Evolutionary conservation across 768 basidiomycete genomes (phyloP), one percentile per base, ranked within the genome.

Genomic region (Naganishia randhawae): DNA sequence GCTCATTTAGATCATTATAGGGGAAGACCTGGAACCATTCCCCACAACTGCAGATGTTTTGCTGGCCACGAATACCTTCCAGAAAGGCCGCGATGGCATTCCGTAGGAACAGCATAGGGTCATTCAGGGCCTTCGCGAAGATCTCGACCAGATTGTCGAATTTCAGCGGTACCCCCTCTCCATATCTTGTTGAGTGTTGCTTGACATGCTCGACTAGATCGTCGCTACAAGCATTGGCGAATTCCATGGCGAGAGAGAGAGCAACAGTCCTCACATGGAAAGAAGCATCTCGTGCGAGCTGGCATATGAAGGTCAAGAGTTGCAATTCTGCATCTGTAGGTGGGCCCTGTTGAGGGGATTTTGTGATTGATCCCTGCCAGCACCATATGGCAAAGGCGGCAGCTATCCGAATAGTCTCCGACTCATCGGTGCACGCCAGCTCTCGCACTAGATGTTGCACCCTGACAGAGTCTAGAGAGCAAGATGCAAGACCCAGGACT

Each of bases 371-470:
- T 1, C 53, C 25, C 35, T 33, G 45, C 31, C 50, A 53, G n/a
- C 45, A 31, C 62, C 52, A 50, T n/a, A 69, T 53, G 33, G 53
- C 42, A 27, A 45, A 69, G 14, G 65, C 27, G 10, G 69, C 53
- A 3, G 69, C 39, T 1, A 37, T 41, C 17, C 69, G 48, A 10
- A 64, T 39, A 52, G 22, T 42, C 9, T 54, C 50, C 7, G 31
- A 16, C n/a, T 25, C n/a, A 31, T 69, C 64, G 8, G 51, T 19
- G 10, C 65, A 27, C 3, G 52, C 54, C 31, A 65, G 35, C 2
- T 35, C 10, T 7, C 32, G 39, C 14, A 55, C 31, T 9, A 31
- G 16, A 7, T 29, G 8, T 45, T 69, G 32, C 22, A 42, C 17
- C 37, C 32, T 39, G 16, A 39, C 53, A 33, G 41, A 35, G 7